A percentile compares a stretch with the other conserved stretches of the same genome.
These are phyloP conservation scores for Venturia effusa DNA, from an alignment of 2,329 filamentous ascomycete species.

Conservation along the genomic window DNA sequence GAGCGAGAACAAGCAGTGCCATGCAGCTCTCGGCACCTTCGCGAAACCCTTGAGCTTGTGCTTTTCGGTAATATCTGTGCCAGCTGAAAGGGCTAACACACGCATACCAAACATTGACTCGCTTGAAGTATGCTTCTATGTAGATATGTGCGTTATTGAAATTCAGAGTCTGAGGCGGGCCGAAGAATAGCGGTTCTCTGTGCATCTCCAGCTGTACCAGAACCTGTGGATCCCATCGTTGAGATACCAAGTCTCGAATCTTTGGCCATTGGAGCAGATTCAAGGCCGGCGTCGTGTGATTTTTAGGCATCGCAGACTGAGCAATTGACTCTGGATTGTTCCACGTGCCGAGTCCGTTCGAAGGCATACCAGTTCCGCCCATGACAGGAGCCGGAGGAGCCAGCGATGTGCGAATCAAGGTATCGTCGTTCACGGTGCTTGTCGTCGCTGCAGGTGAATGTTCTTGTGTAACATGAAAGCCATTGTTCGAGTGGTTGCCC, in stretches of 20 bases:
- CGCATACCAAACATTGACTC: slow-evolving; percentile 77
- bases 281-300: slow-evolving; percentile 69
- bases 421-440: slow-evolving; percentile 33
- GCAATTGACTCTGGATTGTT: slow-evolving; percentile 45
- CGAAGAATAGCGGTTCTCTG: slow-evolving; percentile 57
- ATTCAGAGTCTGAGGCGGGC: slow-evolving; percentile 52
- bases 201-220: slow-evolving; percentile 72
- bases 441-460: slow-evolving; percentile 32
- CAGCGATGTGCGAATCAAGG: slow-evolving; percentile 18
- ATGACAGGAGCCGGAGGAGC: slow-evolving; percentile 22
- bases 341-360: slow-evolving; percentile 61
- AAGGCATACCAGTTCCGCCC: slow-evolving; percentile 25
- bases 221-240: slow-evolving; percentile 71
- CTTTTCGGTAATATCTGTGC: slow-evolving; percentile 63
- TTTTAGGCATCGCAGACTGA: slow-evolving; percentile 78
- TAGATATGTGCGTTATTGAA: slow-evolving; percentile 64
- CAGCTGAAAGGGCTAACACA: slow-evolving; percentile 77
- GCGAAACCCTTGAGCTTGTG: slow-evolving; percentile 63
- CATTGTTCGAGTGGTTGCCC: not conserved
- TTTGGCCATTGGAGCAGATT: slow-evolving; percentile 72
- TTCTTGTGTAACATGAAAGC: not conserved
- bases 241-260: slow-evolving; percentile 65
- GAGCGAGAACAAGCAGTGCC: slow-evolving; percentile 64
- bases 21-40: slow-evolving; percentile 76
- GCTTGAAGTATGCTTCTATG: slow-evolving; percentile 68